Evolutionary conservation across 352 stramenopile genomes (phyloP), one percentile per base, ranked within the genome.

Genomic region (Pythium chondricola): DNA sequence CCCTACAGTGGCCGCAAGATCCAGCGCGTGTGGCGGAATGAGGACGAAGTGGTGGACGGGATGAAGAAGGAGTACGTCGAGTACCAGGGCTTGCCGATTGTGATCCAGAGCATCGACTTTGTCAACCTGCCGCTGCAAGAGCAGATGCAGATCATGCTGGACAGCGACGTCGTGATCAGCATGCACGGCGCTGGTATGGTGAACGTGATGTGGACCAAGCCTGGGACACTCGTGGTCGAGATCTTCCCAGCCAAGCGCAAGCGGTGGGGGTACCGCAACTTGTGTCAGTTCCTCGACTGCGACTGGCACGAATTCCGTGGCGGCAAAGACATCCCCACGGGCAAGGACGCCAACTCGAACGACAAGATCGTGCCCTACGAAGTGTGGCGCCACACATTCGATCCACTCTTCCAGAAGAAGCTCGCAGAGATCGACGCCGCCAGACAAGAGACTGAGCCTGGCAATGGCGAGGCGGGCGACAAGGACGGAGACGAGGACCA

Each of bases 181-280:
- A 91, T 88, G 79, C 79, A 91, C 43, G 79, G 79, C 32, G 79
- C 79, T n/a, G 79, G 79, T 9, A 63, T 91, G 30, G 74, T 86
- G 1, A 91, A 91, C 39, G 65, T 90, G 4, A n/a, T 83, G 0
- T 90, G 76, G 71, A 50, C 73, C 11, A 65, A 69, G 5, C 73
- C 73, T 0, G 49, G 57, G 53, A 83, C 71, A 50, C 48, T 59
- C 4, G 56, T 90, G 7, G 21, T 90, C 17, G 79, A 90, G 58
- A 88, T 90, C 49, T 90, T 90, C 41, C 79, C 75, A 0, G 61
- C 61, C 18, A 10, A 60, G 10, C 59, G 63, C 9, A 61, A 57
- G 17, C 67, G 74, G 8, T 90, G 70, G 69, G 79, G 79, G 7
- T 88, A 82, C 43, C 74, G 76, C 18, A 88, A 90, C 37, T 35